phyloP scores from a whole-genome alignment of 2,329 filamentous ascomycete species.

The Colletotrichum camelliae region DNA sequence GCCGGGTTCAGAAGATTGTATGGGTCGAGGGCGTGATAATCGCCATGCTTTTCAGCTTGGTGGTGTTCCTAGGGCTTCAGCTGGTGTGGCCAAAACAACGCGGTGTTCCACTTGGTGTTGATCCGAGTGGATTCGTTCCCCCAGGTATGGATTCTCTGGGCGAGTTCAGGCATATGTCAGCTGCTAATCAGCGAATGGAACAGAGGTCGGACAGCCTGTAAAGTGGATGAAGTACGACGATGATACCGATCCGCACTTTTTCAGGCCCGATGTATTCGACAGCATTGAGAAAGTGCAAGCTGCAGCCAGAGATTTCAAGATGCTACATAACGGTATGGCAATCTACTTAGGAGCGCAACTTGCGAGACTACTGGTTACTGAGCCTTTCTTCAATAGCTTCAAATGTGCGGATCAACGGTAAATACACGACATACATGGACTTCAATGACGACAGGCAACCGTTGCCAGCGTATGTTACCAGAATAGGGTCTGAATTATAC shows the following conservation, averaged over 20 bases:
- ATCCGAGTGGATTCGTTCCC: conserved; percentile 8
- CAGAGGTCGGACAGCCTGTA: conserved; percentile 6
- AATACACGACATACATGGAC: conserved; percentile 10
- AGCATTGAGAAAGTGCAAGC: neutral
- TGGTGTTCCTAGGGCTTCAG: neutral
- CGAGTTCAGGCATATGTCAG: neutral
- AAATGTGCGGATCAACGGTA: conserved; percentile 4
- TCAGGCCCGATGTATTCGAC: conserved; percentile 3
- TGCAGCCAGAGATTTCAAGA: conserved; percentile 5
- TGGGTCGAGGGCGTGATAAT: neutral
- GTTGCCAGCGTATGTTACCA: neutral
- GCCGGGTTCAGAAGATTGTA: neutral
- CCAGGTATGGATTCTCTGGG: neutral
- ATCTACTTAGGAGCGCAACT: neutral
- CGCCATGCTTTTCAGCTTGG: neutral
- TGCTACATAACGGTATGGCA: neutral
- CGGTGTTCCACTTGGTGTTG: neutral
- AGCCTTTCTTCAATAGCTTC: neutral
- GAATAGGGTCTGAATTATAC: neutral
- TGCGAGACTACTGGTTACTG: neutral
- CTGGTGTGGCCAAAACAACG: neutral
- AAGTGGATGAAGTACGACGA: conserved; percentile 12
- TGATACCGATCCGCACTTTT: conserved; percentile 2
- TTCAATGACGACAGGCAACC: neutral
- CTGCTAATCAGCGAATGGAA: neutral